Percentiles rank a stretch among this genome's conserved stretches.
phyloP scores from a whole-genome alignment of 2,329 filamentous ascomycete species.

The Penicillium nordicum region DNA sequence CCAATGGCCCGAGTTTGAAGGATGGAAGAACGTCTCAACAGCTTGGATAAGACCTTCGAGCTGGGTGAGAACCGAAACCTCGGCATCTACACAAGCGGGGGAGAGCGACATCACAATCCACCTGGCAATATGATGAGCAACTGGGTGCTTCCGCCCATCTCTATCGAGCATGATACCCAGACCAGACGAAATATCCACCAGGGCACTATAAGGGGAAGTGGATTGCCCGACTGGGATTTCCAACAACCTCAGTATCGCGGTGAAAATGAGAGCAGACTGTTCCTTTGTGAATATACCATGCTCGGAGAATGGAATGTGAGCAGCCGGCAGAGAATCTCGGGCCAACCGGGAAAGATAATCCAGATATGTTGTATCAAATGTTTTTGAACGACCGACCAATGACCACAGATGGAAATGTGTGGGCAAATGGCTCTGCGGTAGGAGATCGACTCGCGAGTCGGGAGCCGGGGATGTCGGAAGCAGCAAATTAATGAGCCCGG shows the following conservation, averaged over 20 bases:
- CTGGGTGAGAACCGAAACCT: constrained; percentile 75
- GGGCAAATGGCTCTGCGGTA: constrained; percentile 83
- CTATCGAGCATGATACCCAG: constrained; percentile 83
- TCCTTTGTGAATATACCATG: constrained; percentile 90
- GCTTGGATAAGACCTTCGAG: constrained; percentile 91
- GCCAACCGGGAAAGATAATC: constrained; percentile 86
- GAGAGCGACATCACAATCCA: constrained; percentile 94
- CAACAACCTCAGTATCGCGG: constrained; percentile 78
- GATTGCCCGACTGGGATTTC: constrained; percentile 97
- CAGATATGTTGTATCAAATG: constrained; percentile 80
- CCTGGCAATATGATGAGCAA: constrained; percentile 85
- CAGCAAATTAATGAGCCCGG: constrained; percentile 79
- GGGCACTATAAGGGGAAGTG: constrained; percentile 79
- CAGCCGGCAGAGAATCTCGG: constrained; percentile 72
- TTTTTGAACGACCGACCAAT: constrained; percentile 81
- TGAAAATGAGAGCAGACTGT: constrained; percentile 90
- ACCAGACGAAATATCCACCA: constrained; percentile 78
- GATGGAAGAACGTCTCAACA: constrained; percentile 97
- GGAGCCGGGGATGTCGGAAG: constrained; percentile 76
- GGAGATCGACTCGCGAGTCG: constrained; percentile 67
- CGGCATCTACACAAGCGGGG: constrained; percentile 71
- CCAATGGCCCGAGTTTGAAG: constrained; percentile 91
- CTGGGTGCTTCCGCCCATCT: constrained; percentile 88
- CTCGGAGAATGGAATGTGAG: constrained; percentile 74
- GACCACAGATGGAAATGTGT: constrained; percentile 98